Evolutionary conservation across 2,329 filamentous ascomycete species (phyloP).

Genomic region (Lachnellula subtilissima): DNA sequence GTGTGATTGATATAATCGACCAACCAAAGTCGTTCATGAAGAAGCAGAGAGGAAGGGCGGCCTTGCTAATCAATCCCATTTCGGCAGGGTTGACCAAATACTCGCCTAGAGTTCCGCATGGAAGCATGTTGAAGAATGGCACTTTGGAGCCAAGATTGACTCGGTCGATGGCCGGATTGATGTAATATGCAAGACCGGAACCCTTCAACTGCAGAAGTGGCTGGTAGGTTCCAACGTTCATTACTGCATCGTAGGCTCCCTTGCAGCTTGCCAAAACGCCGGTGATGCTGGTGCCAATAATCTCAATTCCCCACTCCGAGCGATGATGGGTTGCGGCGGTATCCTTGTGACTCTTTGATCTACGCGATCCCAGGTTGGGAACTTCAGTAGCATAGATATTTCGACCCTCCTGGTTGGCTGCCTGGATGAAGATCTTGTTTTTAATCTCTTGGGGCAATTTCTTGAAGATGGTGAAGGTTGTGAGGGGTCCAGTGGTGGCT

Average conservation of each 20-base stretch:
- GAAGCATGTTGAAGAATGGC: neutral
- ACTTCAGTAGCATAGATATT: neutral
- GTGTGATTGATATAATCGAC: neutral
- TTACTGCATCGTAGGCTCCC: neutral
- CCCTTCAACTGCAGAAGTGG: neutral
- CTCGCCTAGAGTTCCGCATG: neutral
- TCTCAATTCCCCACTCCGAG: neutral
- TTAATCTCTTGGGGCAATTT: conserved; percentile 10
- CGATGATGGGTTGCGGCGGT: neutral
- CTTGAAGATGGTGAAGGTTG: conserved; percentile 1
- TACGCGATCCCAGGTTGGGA: neutral
- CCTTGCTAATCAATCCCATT: neutral
- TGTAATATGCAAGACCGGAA: neutral
- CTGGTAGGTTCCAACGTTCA: neutral
- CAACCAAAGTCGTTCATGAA: neutral
- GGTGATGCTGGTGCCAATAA: neutral
- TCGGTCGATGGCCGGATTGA: neutral
- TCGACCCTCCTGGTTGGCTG: neutral
- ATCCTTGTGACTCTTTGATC: neutral
- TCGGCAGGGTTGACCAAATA: neutral
- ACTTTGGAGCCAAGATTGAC: neutral
- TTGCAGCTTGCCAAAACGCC: neutral
- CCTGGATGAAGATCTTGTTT: conserved; percentile 3
- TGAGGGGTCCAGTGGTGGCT: neutral
- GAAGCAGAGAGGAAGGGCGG: neutral